phyloP scores from a whole-genome alignment of 2,329 filamentous ascomycete genomes.

The Nemania sp. region DNA sequence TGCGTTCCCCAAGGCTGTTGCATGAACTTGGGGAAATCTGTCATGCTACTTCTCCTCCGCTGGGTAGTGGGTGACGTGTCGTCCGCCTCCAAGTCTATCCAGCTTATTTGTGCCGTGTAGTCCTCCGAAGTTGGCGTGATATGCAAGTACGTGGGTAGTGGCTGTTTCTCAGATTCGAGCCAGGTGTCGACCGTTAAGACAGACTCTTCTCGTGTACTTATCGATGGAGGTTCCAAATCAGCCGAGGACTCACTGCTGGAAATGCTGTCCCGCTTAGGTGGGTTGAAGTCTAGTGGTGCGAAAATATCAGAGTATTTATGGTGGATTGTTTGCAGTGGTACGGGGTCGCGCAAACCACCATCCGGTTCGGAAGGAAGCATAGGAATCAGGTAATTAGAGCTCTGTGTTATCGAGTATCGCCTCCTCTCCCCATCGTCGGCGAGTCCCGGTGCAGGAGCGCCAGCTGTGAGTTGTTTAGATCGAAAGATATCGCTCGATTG shows the following conservation, averaged over 20 bases:
- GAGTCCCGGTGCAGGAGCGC: constrained; percentile 57
- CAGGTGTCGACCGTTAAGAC: constrained; percentile 57
- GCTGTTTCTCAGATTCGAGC: constrained; percentile 52
- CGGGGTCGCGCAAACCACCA: constrained; percentile 39
- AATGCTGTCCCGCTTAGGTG: constrained; percentile 45
- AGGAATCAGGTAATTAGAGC: constrained; percentile 31
- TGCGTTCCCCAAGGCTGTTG: constrained; percentile 28
- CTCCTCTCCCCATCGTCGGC: constrained; percentile 48
- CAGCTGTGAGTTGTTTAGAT: constrained; percentile 65
- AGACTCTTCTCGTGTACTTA: constrained; percentile 54
- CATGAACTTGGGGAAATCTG: constrained; percentile 39
- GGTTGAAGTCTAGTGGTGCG: constrained; percentile 37
- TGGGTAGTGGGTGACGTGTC: constrained; percentile 38
- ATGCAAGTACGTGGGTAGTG: constrained; percentile 41
- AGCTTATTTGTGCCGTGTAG: constrained; percentile 46
- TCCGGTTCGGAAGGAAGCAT: constrained; percentile 36
- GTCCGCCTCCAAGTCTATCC: constrained; percentile 50
- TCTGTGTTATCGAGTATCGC: constrained; percentile 45
- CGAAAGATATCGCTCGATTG: constrained; percentile 61
- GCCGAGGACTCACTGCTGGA: constrained; percentile 54
- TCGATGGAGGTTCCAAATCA: constrained; percentile 51
- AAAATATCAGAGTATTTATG: constrained; percentile 46
- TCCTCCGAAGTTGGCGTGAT: constrained; percentile 39
- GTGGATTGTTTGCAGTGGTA: constrained; percentile 44
- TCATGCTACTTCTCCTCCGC: constrained; percentile 46